Evolutionary conservation across 768 basidiomycete species (phyloP).

Genomic region (Leccinum ochraceum): DNA sequence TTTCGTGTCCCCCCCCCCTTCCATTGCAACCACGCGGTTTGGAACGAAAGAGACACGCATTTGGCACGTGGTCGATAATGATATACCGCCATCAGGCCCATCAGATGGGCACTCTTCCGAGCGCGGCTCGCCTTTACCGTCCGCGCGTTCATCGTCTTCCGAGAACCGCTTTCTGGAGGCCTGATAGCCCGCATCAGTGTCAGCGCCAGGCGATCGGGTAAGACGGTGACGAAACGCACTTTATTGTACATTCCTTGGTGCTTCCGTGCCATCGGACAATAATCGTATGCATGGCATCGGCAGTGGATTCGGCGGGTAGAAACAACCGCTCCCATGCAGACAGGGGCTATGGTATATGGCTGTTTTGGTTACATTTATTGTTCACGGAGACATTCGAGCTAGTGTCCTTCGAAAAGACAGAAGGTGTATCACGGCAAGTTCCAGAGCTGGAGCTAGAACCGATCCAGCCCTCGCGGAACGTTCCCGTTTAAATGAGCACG

Average conservation of each 20-base stretch:
- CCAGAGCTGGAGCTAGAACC: constrained; percentile 61
- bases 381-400: not conserved
- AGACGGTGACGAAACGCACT: not conserved
- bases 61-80: not conserved
- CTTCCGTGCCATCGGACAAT: not conserved
- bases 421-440: constrained; percentile 74
- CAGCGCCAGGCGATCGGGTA: not conserved
- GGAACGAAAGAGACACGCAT: not conserved
- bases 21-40: not conserved
- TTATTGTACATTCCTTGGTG: not conserved
- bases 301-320: too few species aligned
- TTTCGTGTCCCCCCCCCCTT: not conserved
- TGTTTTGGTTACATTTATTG: not conserved
- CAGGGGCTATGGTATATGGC: constrained; percentile 18
- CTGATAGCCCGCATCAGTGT: not conserved
- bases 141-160: not conserved
- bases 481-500: constrained; percentile 92
- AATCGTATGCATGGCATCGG: not conserved
- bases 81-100: not conserved
- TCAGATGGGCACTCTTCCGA: not conserved
- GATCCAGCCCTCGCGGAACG: constrained; percentile 52
- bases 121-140: not conserved
- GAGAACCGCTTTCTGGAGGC: not conserved
- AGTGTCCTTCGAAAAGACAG: constrained; percentile 74
- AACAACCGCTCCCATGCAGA: not conserved